Evolutionary conservation across 495 filamentous ascomycete species (phyloP).

Genomic region (Penicillium chermesinum): DNA sequence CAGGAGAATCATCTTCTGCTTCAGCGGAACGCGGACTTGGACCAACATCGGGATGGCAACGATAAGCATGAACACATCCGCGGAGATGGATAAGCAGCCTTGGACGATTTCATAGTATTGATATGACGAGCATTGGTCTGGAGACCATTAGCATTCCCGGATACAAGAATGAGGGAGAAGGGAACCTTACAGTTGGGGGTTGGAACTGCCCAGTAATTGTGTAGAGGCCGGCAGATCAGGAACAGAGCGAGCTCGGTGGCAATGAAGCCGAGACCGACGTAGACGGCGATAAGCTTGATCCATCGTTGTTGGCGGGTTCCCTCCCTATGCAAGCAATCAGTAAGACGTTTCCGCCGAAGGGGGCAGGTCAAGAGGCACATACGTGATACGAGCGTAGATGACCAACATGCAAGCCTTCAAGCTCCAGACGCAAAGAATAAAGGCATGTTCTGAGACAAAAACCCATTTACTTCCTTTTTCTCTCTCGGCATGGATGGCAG

Average conservation of each 20-base stretch:
- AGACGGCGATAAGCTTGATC: constrained; percentile 45
- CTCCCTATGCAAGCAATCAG: constrained; percentile 22
- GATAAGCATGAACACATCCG: constrained; percentile 59
- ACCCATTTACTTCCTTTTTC: constrained; percentile 52
- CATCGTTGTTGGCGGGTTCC: constrained; percentile 35
- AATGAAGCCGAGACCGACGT: constrained; percentile 54
- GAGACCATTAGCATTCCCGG: neutral
- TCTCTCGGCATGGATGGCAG: constrained; percentile 35
- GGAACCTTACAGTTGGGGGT: constrained; percentile 23
- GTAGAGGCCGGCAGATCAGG: constrained; percentile 56
- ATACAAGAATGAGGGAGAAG: neutral
- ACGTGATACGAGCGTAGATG: constrained; percentile 50
- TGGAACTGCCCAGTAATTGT: constrained; percentile 57
- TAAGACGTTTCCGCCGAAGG: neutral
- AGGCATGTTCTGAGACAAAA: constrained; percentile 50
- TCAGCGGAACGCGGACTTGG: constrained; percentile 48
- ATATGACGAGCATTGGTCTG: constrained; percentile 47
- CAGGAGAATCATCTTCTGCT: constrained; percentile 54
- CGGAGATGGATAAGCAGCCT: constrained; percentile 57
- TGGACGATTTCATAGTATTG: constrained; percentile 50
- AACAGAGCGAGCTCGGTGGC: constrained; percentile 60
- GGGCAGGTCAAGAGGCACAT: constrained; percentile 9
- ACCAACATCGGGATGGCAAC: constrained; percentile 60
- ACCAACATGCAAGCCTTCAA: constrained; percentile 53
- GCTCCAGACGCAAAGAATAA: constrained; percentile 46